These are phyloP conservation scores for Sphaerulina populicola DNA, from an alignment of 2,329 filamentous ascomycete genomes.

Conservation along the genomic window DNA sequence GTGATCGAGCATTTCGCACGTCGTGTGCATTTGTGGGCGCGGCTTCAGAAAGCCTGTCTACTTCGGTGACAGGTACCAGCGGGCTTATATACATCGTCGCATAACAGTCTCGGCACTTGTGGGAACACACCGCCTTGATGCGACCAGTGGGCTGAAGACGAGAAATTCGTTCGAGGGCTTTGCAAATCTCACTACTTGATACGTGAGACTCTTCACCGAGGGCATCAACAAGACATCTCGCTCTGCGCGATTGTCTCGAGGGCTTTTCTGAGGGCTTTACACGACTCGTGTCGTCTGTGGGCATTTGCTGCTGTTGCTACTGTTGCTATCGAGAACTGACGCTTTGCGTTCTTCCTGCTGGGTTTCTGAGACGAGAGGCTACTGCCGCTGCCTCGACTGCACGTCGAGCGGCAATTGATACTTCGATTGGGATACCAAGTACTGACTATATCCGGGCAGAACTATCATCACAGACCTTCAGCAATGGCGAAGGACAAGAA, in stretches of 20 bases:
- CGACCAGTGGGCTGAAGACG: constrained; percentile 37
- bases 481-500: constrained; percentile 42
- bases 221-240: constrained; percentile 27
- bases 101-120: constrained; percentile 41
- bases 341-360: constrained; percentile 32
- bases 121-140: constrained; percentile 44
- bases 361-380: constrained; percentile 33
- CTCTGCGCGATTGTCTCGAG: constrained; percentile 23
- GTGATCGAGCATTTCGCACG: constrained; percentile 23
- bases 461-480: constrained; percentile 30
- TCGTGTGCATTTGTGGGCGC: constrained; percentile 21
- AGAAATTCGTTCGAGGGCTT: constrained; percentile 36
- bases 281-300: constrained; percentile 29
- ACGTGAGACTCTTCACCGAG: constrained; percentile 28
- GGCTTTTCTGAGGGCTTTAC: constrained; percentile 32
- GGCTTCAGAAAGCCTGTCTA: constrained; percentile 18
- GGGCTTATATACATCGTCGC: constrained; percentile 25
- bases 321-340: constrained; percentile 33
- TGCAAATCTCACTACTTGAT: constrained; percentile 21
- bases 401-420: constrained; percentile 10
- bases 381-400: constrained; percentile 14
- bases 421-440: constrained; percentile 15
- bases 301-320: constrained; percentile 31
- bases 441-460: constrained; percentile 25
- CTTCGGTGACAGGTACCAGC: constrained; percentile 21